These are phyloP conservation scores for Mediolabrus comicus DNA, from an alignment of 108 stramenopile genomes.

Conservation along the genomic window DNA sequence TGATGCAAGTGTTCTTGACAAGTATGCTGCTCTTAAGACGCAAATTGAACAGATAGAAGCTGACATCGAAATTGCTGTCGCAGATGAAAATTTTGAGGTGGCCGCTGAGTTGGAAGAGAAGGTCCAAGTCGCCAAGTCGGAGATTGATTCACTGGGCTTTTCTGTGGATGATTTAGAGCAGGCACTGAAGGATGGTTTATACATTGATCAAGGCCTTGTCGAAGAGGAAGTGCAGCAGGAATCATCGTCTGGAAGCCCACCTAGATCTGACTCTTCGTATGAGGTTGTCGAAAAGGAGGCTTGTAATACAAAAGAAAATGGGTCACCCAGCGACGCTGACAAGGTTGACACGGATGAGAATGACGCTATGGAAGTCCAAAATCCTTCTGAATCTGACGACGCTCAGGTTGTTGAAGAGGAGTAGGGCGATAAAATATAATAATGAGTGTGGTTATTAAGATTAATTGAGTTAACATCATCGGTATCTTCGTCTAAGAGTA, in stretches of 20 bases:
- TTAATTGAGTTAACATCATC: neutral
- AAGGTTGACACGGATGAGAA: neutral
- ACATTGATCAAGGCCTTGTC: neutral
- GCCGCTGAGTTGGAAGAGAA: slow-evolving; percentile 41
- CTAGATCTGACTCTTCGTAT: no score
- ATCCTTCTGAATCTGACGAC: neutral
- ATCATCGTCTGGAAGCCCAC: no score
- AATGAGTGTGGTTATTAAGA: neutral
- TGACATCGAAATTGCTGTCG: slow-evolving; percentile 23
- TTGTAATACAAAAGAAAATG: neutral
- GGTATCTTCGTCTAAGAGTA: neutral
- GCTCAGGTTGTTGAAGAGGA: neutral
- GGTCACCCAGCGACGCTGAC: neutral
- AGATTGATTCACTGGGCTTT: slow-evolving; percentile 29
- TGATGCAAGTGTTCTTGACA: slow-evolving; percentile 16
- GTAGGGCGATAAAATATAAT: neutral
- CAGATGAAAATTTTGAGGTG: slow-evolving; percentile 29
- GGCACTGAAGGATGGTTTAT: slow-evolving; percentile 3
- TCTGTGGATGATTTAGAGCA: slow-evolving; percentile 16
- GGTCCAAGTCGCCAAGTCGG: slow-evolving; percentile 3
- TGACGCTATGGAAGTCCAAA: neutral
- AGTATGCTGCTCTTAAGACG: slow-evolving; percentile 10
- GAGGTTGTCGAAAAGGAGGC: neutral
- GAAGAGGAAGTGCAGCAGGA: neutral
- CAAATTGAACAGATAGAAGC: slow-evolving; percentile 16